A percentile compares a stretch with the other conserved stretches of the same genome.
Conservation (phyloP, 164 flowering plant species). For the Tetracentron sinense region DNA sequence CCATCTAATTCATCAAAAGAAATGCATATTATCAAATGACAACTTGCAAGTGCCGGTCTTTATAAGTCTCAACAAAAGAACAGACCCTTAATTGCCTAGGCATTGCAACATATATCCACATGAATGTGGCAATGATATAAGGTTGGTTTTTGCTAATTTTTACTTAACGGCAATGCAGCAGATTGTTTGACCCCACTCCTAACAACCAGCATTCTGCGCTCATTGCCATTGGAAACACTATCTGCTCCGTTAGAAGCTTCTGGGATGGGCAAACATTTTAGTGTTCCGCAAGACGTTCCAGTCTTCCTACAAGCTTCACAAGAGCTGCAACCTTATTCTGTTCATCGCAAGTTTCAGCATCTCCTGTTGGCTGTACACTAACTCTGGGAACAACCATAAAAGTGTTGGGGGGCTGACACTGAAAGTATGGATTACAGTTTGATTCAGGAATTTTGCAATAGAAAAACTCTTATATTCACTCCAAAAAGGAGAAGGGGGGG, state of each 20-base stretch:
- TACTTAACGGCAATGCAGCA: slow-evolving; percentile 60
- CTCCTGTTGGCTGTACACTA: slow-evolving; percentile 37
- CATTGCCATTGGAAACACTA: slow-evolving; percentile 58
- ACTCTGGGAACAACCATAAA: slow-evolving; percentile 76
- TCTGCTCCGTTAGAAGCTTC: slow-evolving; percentile 49
- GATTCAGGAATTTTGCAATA: no score
- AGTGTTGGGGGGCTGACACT: slow-evolving; percentile 83
- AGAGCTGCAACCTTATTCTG: slow-evolving; percentile 43
- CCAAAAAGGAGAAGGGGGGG: no score
- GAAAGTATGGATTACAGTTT: background rate
- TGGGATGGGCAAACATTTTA: slow-evolving; percentile 23
- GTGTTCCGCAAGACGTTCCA: slow-evolving; percentile 14
- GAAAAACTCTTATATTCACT: no score
- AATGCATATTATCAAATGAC: no score
- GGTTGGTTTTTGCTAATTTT: no score
- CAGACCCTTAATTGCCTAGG: no score
- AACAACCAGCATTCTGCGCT: slow-evolving; percentile 50
- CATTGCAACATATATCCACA: no score
- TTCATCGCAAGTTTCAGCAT: slow-evolving; percentile 40
- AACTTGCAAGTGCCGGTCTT: no score
- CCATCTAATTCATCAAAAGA: no score
- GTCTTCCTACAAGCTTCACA: slow-evolving; percentile 30
- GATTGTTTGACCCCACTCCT: slow-evolving; percentile 73
- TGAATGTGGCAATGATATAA: no score
- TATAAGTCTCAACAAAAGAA: no score